A percentile compares a stretch with the other conserved stretches of the same genome.
These are phyloP conservation scores for Hemerocallis citrina DNA, from an alignment of 106 monocot species.

Conservation along the genomic window DNA sequence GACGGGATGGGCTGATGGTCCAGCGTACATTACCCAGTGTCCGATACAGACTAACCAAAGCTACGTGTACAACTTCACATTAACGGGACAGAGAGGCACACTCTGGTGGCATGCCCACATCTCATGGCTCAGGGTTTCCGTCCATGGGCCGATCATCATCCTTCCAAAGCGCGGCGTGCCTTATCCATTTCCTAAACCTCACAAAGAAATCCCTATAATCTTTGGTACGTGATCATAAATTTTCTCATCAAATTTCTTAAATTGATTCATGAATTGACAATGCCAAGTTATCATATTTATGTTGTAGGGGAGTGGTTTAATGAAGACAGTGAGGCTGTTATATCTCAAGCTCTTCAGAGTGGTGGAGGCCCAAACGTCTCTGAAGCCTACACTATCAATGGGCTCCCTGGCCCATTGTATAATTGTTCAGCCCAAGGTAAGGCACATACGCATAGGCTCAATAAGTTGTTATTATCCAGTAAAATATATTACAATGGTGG, in stretches of 20 bases:
- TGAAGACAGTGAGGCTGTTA: conserved; percentile 35
- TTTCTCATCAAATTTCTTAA: background rate
- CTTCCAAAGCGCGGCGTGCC: conserved; percentile 30
- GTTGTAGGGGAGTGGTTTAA: conserved; percentile 51
- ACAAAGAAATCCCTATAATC: conserved; percentile 42
- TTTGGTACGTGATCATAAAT: conserved; percentile 17
- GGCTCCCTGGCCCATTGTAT: conserved; percentile 35
- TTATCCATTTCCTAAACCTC: conserved; percentile 41
- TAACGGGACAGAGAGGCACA: conserved; percentile 45
- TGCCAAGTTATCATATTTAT: too few relatives aligned
- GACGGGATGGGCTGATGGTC: conserved; percentile 45
- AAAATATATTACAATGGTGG: too few relatives aligned
- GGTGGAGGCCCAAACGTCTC: conserved; percentile 50
- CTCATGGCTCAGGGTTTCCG: conserved; percentile 35
- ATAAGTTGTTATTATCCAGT: too few relatives aligned
- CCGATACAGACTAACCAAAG: conserved; percentile 39
- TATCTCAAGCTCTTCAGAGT: conserved; percentile 30
- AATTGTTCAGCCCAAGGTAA: conserved; percentile 36
- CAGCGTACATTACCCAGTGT: conserved; percentile 43
- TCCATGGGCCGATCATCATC: conserved; percentile 46
- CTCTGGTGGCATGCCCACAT: conserved; percentile 42
- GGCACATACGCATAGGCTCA: too few relatives aligned
- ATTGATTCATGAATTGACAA: background rate
- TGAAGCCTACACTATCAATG: conserved; percentile 41
- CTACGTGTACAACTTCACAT: conserved; percentile 44